phyloP scores from a whole-genome alignment of 2,329 filamentous ascomycete genomes.

The Thermoascus crustaceus region DNA sequence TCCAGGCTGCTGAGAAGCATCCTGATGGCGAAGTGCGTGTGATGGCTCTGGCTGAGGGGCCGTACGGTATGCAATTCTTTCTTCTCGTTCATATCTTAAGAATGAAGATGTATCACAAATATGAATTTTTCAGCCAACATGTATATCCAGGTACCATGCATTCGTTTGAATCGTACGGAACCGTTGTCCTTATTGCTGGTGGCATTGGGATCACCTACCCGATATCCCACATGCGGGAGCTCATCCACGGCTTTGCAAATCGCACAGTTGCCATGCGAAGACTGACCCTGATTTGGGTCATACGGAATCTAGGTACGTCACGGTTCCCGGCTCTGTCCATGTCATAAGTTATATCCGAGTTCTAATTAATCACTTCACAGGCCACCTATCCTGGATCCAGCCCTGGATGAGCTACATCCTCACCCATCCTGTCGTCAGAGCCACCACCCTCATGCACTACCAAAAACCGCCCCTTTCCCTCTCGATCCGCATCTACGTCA shows the following conservation, averaged over 20 bases:
- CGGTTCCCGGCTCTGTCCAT: fast-evolving
- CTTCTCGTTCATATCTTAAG: too few species aligned
- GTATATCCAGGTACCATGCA: constrained; percentile 19
- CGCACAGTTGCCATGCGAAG: constrained; percentile 19
- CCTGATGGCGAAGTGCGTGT: constrained; percentile 18
- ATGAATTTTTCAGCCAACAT: neutral
- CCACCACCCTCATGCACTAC: constrained; percentile 16
- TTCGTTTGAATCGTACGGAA: constrained; percentile 24
- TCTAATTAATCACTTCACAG: constrained; percentile 12
- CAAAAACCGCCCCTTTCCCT: constrained; percentile 18
- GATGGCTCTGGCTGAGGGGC: constrained; percentile 25
- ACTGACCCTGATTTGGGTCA: constrained; percentile 24
- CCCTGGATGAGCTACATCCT: constrained; percentile 26
- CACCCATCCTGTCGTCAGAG: constrained; percentile 18
- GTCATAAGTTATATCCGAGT: neutral
- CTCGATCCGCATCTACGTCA: constrained; percentile 23
- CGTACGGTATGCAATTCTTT: constrained; percentile 20
- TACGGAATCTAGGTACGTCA: constrained; percentile 23
- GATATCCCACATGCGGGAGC: constrained; percentile 25
- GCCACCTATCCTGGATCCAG: constrained; percentile 28
- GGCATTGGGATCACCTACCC: constrained; percentile 32
- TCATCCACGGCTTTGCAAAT: constrained; percentile 18
- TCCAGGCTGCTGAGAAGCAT: constrained; percentile 19
- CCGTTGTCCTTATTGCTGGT: constrained; percentile 26
- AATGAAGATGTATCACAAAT: constrained; percentile 1